Evolutionary conservation across 208 protist species (phyloP), one percentile per base, ranked within the genome.

Genomic region (Balamuthia mandrillaris): DNA sequence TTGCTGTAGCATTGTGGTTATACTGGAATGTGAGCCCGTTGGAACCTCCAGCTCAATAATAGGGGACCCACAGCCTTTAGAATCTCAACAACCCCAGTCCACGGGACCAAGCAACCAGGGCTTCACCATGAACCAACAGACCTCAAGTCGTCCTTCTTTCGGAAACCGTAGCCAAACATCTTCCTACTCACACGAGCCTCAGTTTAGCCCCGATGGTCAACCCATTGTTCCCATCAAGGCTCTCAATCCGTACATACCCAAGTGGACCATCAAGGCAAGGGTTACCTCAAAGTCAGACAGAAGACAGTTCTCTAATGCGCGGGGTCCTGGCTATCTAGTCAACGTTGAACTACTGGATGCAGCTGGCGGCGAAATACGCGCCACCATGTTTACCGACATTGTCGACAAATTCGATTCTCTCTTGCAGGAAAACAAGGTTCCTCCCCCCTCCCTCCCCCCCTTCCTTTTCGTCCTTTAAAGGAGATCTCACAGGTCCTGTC

Each of bases 191-290:
- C 41, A 1, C 2, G 45, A 0, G 39, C 56, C 37, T 2, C 33
- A 3, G 39, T 78, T 2, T 37, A 33, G n/a, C n/a, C n/a, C n/a
- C 35, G 29, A 14, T 21, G 35, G 61, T n/a, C 47, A 86, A 35
- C 41, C 45, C 16, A 54, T 86, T 2, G 52, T 78, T 1, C 85
- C 77, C 16, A 86, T 88, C 45, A 81, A 82, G 39, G 45, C 37
- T 16, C 81, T 88, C 33, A 68, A 86, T 49, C 79, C 82, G 16
- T 88, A 88, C 66, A 63, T 84, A 18, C 85, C 72, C 81, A 31
- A 60, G 4, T 90, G 88, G 88, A 85, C 79, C 3, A 88, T 90
- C 75, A 61, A 88, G 42, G 88, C 52, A 1, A 72, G 88, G 33
- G 39, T 90, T 7, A 87, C 79, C 4, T 35, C 33, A 10, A 88